Base-by-base conservation (phyloP, 352 stramenopile genomes). In the Phytopythium helicoides region DNA sequence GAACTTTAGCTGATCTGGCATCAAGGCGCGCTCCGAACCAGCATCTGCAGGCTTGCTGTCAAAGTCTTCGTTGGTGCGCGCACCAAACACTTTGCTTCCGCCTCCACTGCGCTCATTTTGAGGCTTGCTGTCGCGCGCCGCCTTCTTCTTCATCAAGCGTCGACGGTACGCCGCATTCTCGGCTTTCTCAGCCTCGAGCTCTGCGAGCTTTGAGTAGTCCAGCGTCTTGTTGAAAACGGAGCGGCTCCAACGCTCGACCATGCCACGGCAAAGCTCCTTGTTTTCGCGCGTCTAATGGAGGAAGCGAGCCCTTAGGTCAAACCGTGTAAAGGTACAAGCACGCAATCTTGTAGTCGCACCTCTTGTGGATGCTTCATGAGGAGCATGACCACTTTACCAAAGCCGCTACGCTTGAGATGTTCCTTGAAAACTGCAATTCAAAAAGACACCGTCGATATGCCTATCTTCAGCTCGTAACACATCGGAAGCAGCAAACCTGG, bases 151-250 rank as follows among this genome's bases (percentile, higher is more conserved):
- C 36, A 62, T 73, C 15, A 65, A 66, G 15, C 71, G 76, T 53
- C 81, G 83, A 31, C 83, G 75, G 62, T 88, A 93, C 26, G 67
- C 54, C 25, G 78, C 78, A 38, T 87, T 90, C 47, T 93, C 83
- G 1, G 79, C 81, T 66, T 93, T 93, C 52, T 95, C 85, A 8
- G 85, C 85, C 54, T 95, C 83, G 14, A 94, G 60, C 50, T 95
- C 86, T 3, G 81, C 79, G 36, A 94, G 58, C 49, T 95, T 95
- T 0, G 83, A 93, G 54, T 83, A 95, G 58, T 95, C 86, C 12
- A 94, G 57, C 25, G 83, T 94, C 62, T 95, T 95, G 66, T 92
- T 89, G 55, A 95, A 95, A 18, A 95, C 86, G 0, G 83, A 85
- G 28, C 86, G 86, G 35, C 86, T 95, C 86, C 86, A 95, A 40